Conservation (phyloP, 2,329 filamentous ascomycete species). For the Curvularia lunata region DNA sequence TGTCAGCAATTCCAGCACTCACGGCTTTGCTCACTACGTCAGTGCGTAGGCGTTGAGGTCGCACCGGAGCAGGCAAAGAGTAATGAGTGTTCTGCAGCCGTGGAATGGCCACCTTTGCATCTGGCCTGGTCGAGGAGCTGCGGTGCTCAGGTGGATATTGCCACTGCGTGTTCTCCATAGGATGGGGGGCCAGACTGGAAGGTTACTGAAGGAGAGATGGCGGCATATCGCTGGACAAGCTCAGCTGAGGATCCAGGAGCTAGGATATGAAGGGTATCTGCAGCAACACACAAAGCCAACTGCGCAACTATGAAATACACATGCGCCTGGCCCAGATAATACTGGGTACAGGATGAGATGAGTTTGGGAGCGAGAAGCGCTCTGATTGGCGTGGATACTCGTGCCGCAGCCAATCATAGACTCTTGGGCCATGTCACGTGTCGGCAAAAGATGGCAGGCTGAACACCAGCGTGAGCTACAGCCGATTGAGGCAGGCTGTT, state of each 20-base stretch:
- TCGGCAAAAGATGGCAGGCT: neutral
- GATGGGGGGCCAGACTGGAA: neutral
- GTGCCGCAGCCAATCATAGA: conserved; percentile 1
- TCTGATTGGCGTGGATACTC: neutral
- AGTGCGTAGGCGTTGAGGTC: conserved; percentile 6
- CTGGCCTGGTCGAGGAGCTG: neutral
- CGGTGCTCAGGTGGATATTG: conserved; percentile 5
- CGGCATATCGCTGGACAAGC: neutral
- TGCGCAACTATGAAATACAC: neutral
- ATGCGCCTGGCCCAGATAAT: neutral
- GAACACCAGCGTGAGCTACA: neutral
- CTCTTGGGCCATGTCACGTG: conserved; percentile 4
- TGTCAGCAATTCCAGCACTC: neutral
- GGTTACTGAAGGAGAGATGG: neutral
- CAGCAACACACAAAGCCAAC: neutral
- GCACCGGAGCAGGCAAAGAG: neutral
- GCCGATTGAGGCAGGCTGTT: conserved; percentile 11
- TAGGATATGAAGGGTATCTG: neutral
- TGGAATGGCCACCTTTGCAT: conserved; percentile 17
- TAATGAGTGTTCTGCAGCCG: conserved; percentile 9
- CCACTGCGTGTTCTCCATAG: conserved; percentile 4
- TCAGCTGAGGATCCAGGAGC: neutral
- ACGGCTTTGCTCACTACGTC: conserved; percentile 26
- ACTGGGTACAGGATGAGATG: neutral
- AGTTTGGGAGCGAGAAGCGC: neutral